phyloP scores from a whole-genome alignment of 495 filamentous ascomycete genomes.

The Aspergillus baeticus region DNA sequence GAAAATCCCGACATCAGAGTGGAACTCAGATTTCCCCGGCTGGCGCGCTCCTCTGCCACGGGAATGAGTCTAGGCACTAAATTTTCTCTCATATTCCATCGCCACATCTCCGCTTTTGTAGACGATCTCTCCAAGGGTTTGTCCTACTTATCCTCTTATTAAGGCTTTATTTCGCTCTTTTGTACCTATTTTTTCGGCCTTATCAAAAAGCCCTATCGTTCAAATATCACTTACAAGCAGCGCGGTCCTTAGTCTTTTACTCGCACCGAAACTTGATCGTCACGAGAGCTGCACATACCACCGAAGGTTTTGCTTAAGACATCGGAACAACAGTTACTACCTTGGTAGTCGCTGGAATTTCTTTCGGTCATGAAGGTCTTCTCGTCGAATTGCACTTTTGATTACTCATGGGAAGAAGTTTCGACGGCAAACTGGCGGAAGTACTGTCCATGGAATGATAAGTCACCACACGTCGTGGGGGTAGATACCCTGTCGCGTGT shows the following conservation, averaged over 20 bases:
- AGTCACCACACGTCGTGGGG: slow-evolving; percentile 87
- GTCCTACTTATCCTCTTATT: neutral
- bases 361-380: slow-evolving; percentile 82
- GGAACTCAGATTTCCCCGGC: slow-evolving; percentile 4
- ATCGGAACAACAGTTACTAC: neutral
- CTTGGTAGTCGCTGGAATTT: neutral
- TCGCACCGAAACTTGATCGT: no score
- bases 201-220: neutral
- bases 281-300: neutral
- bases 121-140: neutral
- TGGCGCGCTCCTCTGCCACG: neutral
- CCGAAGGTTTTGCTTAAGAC: neutral
- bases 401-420: slow-evolving; percentile 98
- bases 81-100: slow-evolving; percentile 17
- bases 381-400: slow-evolving; percentile 79
- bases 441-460: slow-evolving; percentile 98
- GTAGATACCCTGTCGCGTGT: slow-evolving; percentile 85
- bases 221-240: no score
- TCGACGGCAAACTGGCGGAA: slow-evolving; percentile 99
- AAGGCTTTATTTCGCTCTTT: neutral
- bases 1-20: slow-evolving; percentile 20
- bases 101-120: slow-evolving; percentile 17
- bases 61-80: slow-evolving; percentile 6
- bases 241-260: no score
- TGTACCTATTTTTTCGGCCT: neutral